These are phyloP conservation scores for Elasticomyces elasticus DNA, from an alignment of 495 filamentous ascomycete species.

Conservation along the genomic window DNA sequence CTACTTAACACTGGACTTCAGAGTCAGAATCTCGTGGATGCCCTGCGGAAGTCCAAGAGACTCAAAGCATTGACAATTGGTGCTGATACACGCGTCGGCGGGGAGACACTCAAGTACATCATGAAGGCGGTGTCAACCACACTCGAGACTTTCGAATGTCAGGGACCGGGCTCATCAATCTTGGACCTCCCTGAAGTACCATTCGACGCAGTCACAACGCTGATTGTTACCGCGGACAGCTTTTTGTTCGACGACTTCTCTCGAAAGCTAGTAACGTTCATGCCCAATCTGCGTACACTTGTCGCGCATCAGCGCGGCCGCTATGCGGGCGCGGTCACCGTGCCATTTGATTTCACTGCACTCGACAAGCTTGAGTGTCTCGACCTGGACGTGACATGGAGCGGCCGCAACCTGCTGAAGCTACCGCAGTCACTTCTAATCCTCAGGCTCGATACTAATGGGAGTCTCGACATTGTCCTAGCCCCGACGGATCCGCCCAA, in stretches of 20 bases:
- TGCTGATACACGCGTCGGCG: background rate
- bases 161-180: background rate
- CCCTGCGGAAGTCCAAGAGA: background rate
- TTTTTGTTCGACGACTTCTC: background rate
- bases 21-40: background rate
- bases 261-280: background rate
- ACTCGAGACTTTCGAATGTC: conserved; percentile 3
- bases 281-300: background rate
- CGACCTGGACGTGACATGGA: background rate
- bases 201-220: background rate
- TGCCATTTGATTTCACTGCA: background rate
- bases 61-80: conserved; percentile 1
- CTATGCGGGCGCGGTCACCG: background rate
- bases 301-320: background rate
- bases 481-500: background rate
- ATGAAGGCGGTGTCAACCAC: background rate
- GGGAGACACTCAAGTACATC: background rate
- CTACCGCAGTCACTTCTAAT: background rate
- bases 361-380: background rate
- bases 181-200: background rate
- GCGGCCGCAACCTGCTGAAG: background rate
- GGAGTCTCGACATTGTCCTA: background rate
- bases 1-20: conserved; percentile 10
- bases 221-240: background rate
- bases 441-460: background rate